Evolutionary conservation across 257 asterid genomes (phyloP).

Genomic region (Cruciata laevipes): DNA sequence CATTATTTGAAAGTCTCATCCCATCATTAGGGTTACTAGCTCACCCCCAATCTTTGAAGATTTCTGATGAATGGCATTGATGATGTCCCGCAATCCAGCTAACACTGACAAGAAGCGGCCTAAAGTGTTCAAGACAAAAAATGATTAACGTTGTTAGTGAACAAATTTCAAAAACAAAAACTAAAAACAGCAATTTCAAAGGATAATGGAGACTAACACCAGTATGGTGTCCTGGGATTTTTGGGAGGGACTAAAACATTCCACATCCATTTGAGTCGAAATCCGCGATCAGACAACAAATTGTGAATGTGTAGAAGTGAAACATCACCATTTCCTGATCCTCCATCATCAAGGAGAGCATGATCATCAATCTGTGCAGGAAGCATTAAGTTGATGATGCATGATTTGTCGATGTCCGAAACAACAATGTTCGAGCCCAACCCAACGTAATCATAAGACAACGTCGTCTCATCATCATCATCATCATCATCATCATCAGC

Average conservation of each 20-base stretch:
- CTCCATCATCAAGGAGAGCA: neutral
- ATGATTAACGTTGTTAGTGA: neutral
- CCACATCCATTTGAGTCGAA: neutral
- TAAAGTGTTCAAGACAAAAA: neutral
- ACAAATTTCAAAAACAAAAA: neutral
- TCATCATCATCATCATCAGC: neutral
- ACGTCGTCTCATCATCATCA: too few relatives aligned
- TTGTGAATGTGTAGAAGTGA: neutral
- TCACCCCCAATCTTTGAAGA: neutral
- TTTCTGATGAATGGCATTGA: neutral
- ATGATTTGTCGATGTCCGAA: neutral
- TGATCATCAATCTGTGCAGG: neutral
- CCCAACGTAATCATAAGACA: neutral
- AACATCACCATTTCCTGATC: neutral
- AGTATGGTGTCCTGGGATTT: neutral
- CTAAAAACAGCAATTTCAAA: neutral
- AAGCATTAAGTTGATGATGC: neutral
- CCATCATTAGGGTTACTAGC: too few relatives aligned
- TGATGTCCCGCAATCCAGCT: neutral
- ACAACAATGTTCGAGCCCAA: neutral
- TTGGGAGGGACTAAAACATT: too few relatives aligned
- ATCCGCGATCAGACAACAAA: neutral
- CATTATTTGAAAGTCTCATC: neutral
- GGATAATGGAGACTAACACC: neutral
- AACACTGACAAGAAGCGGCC: neutral